A percentile compares a stretch with the other conserved stretches of the same genome.
These are phyloP conservation scores for Cyanophora paradoxa DNA, from an alignment of 78 protist species.

Conservation along the genomic window DNA sequence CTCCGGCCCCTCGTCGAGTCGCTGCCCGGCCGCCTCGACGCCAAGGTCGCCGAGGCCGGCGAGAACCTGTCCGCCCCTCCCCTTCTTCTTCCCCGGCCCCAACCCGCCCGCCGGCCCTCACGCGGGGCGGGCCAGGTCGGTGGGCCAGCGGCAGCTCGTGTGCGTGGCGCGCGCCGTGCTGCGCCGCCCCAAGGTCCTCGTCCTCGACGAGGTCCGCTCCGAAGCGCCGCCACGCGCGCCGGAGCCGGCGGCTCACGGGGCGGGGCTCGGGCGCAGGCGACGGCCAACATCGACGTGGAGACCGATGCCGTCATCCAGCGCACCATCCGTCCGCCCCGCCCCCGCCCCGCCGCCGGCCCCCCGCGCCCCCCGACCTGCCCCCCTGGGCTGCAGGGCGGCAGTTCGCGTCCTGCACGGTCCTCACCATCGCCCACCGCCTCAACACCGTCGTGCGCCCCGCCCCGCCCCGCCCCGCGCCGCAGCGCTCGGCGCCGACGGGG, in stretches of 20 bases:
- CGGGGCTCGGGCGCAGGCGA: too few species aligned
- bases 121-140: constrained; percentile 44
- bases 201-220: constrained; percentile 49
- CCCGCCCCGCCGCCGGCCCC: background rate
- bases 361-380: background rate
- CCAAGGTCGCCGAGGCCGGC: constrained; percentile 38
- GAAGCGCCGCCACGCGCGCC: background rate
- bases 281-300: constrained; percentile 54
- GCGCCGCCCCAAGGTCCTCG: constrained; percentile 46
- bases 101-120: constrained; percentile 12
- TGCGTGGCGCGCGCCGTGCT: constrained; percentile 91
- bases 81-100: constrained; percentile 8
- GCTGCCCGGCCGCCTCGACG: constrained; percentile 24
- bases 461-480: too few species aligned
- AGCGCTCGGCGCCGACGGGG: too few species aligned
- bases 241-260: background rate
- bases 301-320: constrained; percentile 53
- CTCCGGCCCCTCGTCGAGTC: background rate
- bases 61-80: constrained; percentile 22
- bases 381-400: background rate
- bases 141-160: constrained; percentile 87
- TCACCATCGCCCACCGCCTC: constrained; percentile 73
- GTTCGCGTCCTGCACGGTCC: constrained; percentile 46
- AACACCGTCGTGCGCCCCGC: too few species aligned
- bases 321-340: constrained; percentile 9